Percentiles rank a stretch among this genome's conserved stretches.
phyloP scores from a whole-genome alignment of 768 basidiomycete genomes.

The Suillus spraguei region DNA sequence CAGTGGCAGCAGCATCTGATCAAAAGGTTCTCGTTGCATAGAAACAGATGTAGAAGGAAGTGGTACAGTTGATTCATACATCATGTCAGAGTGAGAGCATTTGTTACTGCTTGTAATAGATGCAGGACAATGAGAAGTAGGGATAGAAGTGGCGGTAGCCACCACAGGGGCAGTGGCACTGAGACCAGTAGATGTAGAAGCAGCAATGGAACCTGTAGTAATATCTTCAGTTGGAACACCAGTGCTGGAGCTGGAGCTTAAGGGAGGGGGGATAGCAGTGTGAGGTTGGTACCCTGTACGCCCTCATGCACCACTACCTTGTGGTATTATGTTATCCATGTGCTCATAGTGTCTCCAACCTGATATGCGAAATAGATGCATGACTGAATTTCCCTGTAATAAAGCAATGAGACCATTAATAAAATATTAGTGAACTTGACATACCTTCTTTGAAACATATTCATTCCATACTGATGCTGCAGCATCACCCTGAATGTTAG shows the following conservation, averaged over 20 bases:
- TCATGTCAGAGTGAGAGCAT: neutral
- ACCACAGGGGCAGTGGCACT: neutral
- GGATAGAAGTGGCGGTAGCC: neutral
- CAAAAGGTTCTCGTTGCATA: neutral
- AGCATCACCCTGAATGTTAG: neutral
- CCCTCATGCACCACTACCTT: neutral
- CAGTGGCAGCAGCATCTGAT: neutral
- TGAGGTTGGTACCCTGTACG: neutral
- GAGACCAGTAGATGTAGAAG: neutral
- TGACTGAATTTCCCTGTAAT: neutral
- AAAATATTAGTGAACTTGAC: neutral
- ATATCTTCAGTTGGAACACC: neutral
- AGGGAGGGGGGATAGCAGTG: neutral
- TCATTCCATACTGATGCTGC: neutral
- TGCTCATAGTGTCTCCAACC: conserved; percentile 1
- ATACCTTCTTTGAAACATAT: neutral
- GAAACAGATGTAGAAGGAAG: neutral
- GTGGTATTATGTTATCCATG: neutral
- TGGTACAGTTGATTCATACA: neutral
- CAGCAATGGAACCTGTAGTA: too few species aligned
- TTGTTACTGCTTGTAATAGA: neutral
- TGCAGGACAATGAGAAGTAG: neutral
- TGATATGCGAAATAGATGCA: neutral
- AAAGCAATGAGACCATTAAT: neutral
- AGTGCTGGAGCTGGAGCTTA: neutral